Conservation (phyloP, 768 basidiomycete genomes). For the Mycena metata region DNA sequence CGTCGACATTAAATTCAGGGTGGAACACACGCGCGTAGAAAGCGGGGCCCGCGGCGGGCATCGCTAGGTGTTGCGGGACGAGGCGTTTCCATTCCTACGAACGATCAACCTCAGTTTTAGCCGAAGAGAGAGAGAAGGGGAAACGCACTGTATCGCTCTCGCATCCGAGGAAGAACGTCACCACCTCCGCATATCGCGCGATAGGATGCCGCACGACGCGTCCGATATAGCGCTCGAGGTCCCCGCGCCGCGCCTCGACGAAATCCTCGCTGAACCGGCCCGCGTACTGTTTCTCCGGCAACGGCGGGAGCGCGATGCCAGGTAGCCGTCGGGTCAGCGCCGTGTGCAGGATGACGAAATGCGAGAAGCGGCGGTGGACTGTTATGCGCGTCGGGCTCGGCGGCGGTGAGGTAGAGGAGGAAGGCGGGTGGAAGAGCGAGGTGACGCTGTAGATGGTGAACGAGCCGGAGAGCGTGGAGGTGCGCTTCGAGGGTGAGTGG, state of each 20-base stretch:
- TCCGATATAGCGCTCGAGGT: constrained; percentile 83
- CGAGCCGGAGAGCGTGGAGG: constrained; percentile 74
- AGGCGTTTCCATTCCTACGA: constrained; percentile 79
- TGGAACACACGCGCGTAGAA: constrained; percentile 88
- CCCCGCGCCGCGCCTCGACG: constrained; percentile 84
- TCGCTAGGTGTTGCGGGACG: constrained; percentile 69
- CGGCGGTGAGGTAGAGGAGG: constrained; percentile 37
- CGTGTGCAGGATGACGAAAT: constrained; percentile 84
- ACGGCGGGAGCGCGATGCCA: constrained; percentile 82
- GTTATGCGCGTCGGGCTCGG: constrained; percentile 70
- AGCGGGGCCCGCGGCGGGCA: constrained; percentile 76
- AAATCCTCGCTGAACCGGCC: constrained; percentile 86
- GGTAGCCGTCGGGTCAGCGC: constrained; percentile 77
- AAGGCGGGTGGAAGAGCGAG: constrained; percentile 68
- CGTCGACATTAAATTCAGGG: constrained; percentile 86
- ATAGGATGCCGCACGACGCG: constrained; percentile 82
- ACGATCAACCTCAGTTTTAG: background rate
- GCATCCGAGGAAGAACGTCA: constrained; percentile 84
- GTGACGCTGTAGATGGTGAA: constrained; percentile 85
- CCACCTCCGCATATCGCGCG: constrained; percentile 81
- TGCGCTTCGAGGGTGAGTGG: constrained; percentile 84
- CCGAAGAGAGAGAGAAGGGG: too few relatives aligned
- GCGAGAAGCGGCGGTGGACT: constrained; percentile 86
- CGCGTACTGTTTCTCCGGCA: constrained; percentile 89
- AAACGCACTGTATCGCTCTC: constrained; percentile 78